Evolutionary conservation across 768 basidiomycete species (phyloP).

Genomic region (Suillus occidentalis): DNA sequence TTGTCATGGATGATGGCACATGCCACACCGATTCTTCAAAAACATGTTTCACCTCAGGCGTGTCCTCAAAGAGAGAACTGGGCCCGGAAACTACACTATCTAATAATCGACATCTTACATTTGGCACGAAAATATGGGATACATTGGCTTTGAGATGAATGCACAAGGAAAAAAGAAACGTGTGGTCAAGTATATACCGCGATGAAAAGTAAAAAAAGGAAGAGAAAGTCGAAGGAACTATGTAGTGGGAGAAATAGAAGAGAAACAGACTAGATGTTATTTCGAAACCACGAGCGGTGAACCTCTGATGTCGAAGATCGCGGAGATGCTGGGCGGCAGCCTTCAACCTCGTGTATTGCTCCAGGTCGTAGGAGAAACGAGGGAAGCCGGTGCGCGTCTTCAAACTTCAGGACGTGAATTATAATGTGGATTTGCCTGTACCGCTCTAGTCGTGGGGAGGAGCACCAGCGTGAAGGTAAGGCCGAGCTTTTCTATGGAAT

Average conservation of each 20-base stretch:
- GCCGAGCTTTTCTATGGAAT: not conserved
- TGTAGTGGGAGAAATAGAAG: not conserved
- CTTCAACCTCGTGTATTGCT: not conserved
- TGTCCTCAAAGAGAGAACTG: not conserved
- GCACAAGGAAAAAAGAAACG: not conserved
- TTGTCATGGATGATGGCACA: too few relatives aligned
- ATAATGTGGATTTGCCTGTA: not conserved
- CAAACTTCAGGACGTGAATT: not conserved
- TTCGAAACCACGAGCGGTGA: not conserved
- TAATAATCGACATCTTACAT: not conserved
- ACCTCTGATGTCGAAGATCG: not conserved
- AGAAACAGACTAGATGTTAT: not conserved
- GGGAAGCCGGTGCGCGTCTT: not conserved
- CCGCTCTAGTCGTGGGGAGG: not conserved
- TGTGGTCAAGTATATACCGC: not conserved
- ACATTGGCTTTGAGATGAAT: not conserved
- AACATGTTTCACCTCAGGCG: not conserved
- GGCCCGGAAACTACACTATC: not conserved
- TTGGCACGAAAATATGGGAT: not conserved
- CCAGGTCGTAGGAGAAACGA: not conserved
- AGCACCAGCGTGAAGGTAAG: not conserved
- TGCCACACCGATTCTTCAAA: not conserved
- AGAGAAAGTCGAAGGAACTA: not conserved
- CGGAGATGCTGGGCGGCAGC: not conserved
- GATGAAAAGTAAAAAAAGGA: not conserved